Evolutionary conservation across 176 grass and related monocot species (phyloP).

Genomic region (maize (Zea mays)): Zm-B73-REFERENCE-NAM-5.0 NC_050100.1:7273501-7274000

Average conservation of each 20-base stretch:
- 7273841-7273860: slow-evolving; percentile 44
- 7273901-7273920: slow-evolving; percentile 22
- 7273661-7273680: slow-evolving; percentile 44
- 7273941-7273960: slow-evolving; percentile 30
- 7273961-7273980: slow-evolving; percentile 6
- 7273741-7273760: slow-evolving; percentile 38
- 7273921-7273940: slow-evolving; percentile 46
- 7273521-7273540: not conserved
- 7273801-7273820: slow-evolving; percentile 19
- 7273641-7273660: slow-evolving; percentile 39
- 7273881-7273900: slow-evolving; percentile 37
- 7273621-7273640: slow-evolving; percentile 39
- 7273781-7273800: slow-evolving; percentile 1
- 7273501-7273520: slow-evolving; percentile 17
- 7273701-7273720: slow-evolving; percentile 6
- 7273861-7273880: slow-evolving; percentile 50
- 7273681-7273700: slow-evolving; percentile 35
- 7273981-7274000: slow-evolving; percentile 37
- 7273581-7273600: slow-evolving; percentile 22
- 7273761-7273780: slow-evolving; percentile 42
- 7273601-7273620: slow-evolving; percentile 17
- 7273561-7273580: slow-evolving; percentile 27
- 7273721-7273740: not conserved
- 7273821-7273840: slow-evolving; percentile 42
- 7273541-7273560: not conserved